These are phyloP conservation scores for Margaritispora aquatica DNA, from an alignment of 495 filamentous ascomycete genomes.

Conservation along the genomic window DNA sequence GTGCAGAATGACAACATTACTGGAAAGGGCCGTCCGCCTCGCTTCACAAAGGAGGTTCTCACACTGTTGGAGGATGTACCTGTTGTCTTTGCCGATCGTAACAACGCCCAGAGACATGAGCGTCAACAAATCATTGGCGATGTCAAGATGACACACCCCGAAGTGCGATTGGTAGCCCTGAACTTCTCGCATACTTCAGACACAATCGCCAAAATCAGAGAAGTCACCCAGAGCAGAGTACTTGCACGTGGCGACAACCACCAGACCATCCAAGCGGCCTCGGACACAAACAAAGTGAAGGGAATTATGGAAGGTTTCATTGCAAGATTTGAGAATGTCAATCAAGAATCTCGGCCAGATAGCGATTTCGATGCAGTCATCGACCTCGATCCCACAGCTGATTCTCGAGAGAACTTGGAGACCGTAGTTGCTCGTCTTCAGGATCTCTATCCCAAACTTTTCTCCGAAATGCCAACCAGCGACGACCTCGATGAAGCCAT, in stretches of 20 bases:
- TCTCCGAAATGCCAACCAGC: constrained; percentile 61
- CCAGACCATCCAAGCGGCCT: constrained; percentile 88
- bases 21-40: constrained; percentile 64
- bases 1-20: constrained; percentile 95
- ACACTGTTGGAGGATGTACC: constrained; percentile 50
- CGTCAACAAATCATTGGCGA: constrained; percentile 82
- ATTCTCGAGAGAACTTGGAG: constrained; percentile 83
- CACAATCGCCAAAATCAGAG: constrained; percentile 53
- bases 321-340: constrained; percentile 69
- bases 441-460: constrained; percentile 63
- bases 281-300: constrained; percentile 58
- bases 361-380: constrained; percentile 74
- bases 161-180: constrained; percentile 78
- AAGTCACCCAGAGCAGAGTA: constrained; percentile 73
- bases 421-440: constrained; percentile 65
- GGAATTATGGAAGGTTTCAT: constrained; percentile 97
- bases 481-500: constrained; percentile 81
- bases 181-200: constrained; percentile 80
- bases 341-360: constrained; percentile 61
- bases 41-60: constrained; percentile 63
- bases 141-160: constrained; percentile 48
- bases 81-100: constrained; percentile 86
- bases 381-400: constrained; percentile 68
- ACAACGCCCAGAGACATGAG: constrained; percentile 87
- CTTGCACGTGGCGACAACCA: constrained; percentile 89